Base-by-base conservation (phyloP, 805 yeast species). In the Diddensiella transvaalensis region DNA sequence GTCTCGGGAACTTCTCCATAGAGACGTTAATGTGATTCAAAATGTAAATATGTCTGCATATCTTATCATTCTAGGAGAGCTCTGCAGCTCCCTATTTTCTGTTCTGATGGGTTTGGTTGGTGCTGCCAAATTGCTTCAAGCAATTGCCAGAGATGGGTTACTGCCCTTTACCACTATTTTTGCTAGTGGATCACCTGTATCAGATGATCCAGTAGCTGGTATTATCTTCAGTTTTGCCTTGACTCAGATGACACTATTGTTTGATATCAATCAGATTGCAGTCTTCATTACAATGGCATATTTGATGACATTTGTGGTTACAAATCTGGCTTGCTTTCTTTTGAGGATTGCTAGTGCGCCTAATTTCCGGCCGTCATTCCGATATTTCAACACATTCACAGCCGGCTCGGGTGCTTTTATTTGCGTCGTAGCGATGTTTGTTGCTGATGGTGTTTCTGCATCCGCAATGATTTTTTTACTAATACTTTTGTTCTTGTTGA, bases 281-380 rank as follows among this genome's bases (percentile, higher is more conserved):
- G 85, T 95, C 0, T 83, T 89, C 59, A 91, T 93, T 52, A 91
- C 98, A 1, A 89, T 95, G 97, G 96, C 99, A 0, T 91, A 89
- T 60, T 72, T 93, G 45, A 87, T 91, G 93, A 93, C 99, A 0
- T 93, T 93, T 60, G 83, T 91, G 42, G 96, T 91, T 2, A 89
- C 95, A 30, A 93, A 93, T 60, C 66, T 91, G 53, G 98, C 99
- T 2, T 95, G 99, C 64, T 89, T 91, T 62, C 67, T 93, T 46
- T 73, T 93, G 57, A 85, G 83, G 54, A 69, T 93, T 3, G 91
- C 96, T 0, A 80, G 96, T 0, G 99, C 99, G 3, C 99, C 99
- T n/a, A 93, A 95, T 64, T 93, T 93, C 68, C 74, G 99, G 60
- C 99, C 99, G 3, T 87, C 96, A 2, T 93, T 93, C 74, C 83